phyloP scores from a whole-genome alignment of 176 grass and related monocot genomes.

The Paspalum vaginatum region DNA sequence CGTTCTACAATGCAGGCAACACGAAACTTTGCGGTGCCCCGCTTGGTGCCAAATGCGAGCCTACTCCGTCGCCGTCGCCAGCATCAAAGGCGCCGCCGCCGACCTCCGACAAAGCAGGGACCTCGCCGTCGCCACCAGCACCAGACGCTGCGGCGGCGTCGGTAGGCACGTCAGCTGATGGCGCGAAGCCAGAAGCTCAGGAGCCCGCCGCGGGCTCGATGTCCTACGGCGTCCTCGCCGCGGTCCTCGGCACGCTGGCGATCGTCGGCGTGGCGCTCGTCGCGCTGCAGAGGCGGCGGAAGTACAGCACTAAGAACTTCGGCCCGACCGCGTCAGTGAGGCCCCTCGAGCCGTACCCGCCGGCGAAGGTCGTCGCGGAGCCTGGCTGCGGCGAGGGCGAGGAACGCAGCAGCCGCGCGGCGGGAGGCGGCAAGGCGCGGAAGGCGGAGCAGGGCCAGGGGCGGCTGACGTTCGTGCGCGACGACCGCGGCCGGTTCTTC shows the following conservation, averaged over 20 bases:
- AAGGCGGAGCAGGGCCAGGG: slow-evolving; percentile 71
- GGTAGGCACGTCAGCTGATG: not conserved
- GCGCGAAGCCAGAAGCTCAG: not conserved
- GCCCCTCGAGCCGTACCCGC: not conserved
- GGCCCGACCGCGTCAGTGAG: slow-evolving; percentile 4
- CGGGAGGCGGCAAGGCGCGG: not conserved
- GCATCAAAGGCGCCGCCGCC: not conserved
- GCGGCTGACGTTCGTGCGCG: slow-evolving; percentile 69
- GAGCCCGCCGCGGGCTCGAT: not conserved
- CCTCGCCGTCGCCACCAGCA: slow-evolving; percentile 9
- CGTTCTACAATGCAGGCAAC: slow-evolving; percentile 55
- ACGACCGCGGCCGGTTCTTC: slow-evolving; percentile 60
- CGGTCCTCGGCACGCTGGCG: slow-evolving; percentile 42
- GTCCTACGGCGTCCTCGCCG: slow-evolving; percentile 30
- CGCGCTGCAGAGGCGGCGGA: slow-evolving; percentile 29
- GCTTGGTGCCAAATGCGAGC: slow-evolving; percentile 49
- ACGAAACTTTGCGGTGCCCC: slow-evolving; percentile 71
- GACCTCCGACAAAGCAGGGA: slow-evolving; percentile 7
- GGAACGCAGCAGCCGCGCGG: not conserved
- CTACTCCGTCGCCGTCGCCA: not conserved
- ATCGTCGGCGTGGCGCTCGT: slow-evolving; percentile 41
- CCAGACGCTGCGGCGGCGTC: not conserved
- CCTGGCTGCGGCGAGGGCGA: too few species aligned
- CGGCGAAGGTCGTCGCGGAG: not conserved
- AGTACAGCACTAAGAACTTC: slow-evolving; percentile 37